These are phyloP conservation scores for Coprinopsis cinerea DNA, from an alignment of 768 basidiomycete genomes.

Conservation along the genomic window DNA sequence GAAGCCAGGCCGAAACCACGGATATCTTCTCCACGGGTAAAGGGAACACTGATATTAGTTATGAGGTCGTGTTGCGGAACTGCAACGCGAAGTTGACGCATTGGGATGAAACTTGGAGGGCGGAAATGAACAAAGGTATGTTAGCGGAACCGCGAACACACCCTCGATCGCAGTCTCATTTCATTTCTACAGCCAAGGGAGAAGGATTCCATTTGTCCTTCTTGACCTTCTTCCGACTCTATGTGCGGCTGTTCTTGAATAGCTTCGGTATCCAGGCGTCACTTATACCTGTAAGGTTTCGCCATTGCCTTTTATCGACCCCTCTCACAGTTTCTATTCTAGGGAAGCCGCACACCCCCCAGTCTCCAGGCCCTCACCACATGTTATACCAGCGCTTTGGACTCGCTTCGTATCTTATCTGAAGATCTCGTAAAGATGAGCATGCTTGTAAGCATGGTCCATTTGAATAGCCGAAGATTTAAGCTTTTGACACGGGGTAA, in stretches of 20 bases:
- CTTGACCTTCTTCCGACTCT: conserved; percentile 68
- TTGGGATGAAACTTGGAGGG: conserved; percentile 70
- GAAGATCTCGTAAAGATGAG: conserved; percentile 68
- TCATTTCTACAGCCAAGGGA: conserved; percentile 48
- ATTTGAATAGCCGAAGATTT: neutral
- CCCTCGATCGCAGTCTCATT: conserved; percentile 1
- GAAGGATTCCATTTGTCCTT: conserved; percentile 73
- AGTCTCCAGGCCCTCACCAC: conserved; percentile 63
- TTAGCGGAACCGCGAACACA: conserved; percentile 5
- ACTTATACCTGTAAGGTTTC: conserved; percentile 44
- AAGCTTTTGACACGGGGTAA: conserved; percentile 10
- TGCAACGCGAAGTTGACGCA: conserved; percentile 68
- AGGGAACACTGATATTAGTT: conserved; percentile 55
- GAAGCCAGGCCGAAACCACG: conserved; percentile 64
- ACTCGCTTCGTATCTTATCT: conserved; percentile 63
- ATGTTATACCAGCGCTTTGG: conserved; percentile 72
- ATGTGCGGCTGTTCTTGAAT: conserved; percentile 79
- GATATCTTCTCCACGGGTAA: conserved; percentile 61
- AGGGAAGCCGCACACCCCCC: conserved; percentile 54
- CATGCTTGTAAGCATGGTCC: conserved; percentile 51
- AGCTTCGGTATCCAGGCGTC: conserved; percentile 73
- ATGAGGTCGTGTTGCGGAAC: conserved; percentile 63
- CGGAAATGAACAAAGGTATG: conserved; percentile 66
- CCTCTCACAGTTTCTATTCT: conserved; percentile 11
- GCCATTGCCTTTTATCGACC: conserved; percentile 5